Base-by-base conservation (phyloP, 768 basidiomycete species). In the Rhodotorula babjevae region DNA sequence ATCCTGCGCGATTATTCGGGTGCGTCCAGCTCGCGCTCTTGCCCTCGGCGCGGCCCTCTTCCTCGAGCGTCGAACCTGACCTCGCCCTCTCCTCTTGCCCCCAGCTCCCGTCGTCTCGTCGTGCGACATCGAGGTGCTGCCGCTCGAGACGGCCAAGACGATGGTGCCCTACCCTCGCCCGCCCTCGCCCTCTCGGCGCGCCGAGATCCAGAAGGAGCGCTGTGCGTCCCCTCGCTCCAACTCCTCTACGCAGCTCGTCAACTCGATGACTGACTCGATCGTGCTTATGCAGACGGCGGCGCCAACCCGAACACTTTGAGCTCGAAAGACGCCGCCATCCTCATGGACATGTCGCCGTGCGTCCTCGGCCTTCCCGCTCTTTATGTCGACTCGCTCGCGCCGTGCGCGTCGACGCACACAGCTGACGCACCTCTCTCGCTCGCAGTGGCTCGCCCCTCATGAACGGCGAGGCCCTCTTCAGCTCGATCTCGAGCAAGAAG, bases 131-230 rank as follows among this genome's bases (percentile, higher is more conserved):
- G 92, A 93, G 1, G 98, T 95, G 1, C 97, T 98, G 73, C 92
- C 95, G 0, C 85, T 99, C 55, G 87, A 89, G 33, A 91, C 96
- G 21, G 96, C 96, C 0, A 93, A 98, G 82, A 88, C 93, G 4
- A 92, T 98, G 93, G 92, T 91, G 78, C 94, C 95, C 3, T 90
- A 91, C 1, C 94, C 94, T 15, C 86, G 95, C 21, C 96, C 96
- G 0, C 95, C 96, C 2, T 95, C 93, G 0, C 96, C 96, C 85
- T 92, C 93, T 2, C 92, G 90, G 0, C 94, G 97, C 80, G 87
- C 88, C 56, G 91, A 93, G 0, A 83, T 91, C 61, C 87, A 92
- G 29, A 85, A 92, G 62, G 91, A 93, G 79, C 90, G 96, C 78
- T 72, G 73, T 74, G 11, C 47, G 69, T 67, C 14, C 23, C 0